Conservation (phyloP, 805 yeast genomes). For the Pichia pseudocactophila region DNA sequence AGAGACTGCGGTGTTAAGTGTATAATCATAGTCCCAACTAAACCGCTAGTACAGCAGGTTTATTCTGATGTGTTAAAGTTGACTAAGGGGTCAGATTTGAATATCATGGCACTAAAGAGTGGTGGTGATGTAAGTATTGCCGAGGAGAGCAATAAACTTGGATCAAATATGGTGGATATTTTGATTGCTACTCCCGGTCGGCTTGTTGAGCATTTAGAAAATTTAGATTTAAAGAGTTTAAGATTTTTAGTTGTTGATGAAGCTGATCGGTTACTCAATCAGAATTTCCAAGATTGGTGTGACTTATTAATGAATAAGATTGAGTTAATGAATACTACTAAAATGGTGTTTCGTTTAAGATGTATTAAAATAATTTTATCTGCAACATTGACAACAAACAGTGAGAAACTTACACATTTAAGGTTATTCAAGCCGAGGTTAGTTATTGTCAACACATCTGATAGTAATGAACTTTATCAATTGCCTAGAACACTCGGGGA, state of each 20-base stretch:
- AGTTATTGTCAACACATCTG: slow-evolving; percentile 54
- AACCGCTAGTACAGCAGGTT: slow-evolving; percentile 80
- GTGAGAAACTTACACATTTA: slow-evolving; percentile 72
- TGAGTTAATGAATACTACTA: slow-evolving; percentile 26
- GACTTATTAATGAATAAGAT: slow-evolving; percentile 38
- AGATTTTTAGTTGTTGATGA: slow-evolving; percentile 68
- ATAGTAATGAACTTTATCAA: slow-evolving; percentile 47
- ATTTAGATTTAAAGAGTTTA: slow-evolving; percentile 38
- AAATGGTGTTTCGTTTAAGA: slow-evolving; percentile 27
- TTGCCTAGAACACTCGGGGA: slow-evolving; percentile 45
- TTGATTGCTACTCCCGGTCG: slow-evolving; percentile 72
- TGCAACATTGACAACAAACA: slow-evolving; percentile 90
- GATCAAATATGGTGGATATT: slow-evolving; percentile 47
- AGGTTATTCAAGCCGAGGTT: slow-evolving; percentile 65
- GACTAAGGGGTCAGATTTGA: slow-evolving; percentile 57
- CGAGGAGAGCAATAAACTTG: slow-evolving; percentile 53
- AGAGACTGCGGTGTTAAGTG: slow-evolving; percentile 56
- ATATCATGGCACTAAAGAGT: slow-evolving; percentile 54
- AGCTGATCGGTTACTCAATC: slow-evolving; percentile 76
- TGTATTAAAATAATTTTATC: slow-evolving; percentile 69
- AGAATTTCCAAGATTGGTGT: slow-evolving; percentile 92
- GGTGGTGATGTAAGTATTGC: slow-evolving; percentile 33
- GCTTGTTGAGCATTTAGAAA: slow-evolving; percentile 63
- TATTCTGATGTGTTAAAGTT: slow-evolving; percentile 50
- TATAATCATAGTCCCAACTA: slow-evolving; percentile 80